Evolutionary conservation across 1,139 yeast genomes (phyloP).

Genomic region (Debaryomyces coudertii): DNA sequence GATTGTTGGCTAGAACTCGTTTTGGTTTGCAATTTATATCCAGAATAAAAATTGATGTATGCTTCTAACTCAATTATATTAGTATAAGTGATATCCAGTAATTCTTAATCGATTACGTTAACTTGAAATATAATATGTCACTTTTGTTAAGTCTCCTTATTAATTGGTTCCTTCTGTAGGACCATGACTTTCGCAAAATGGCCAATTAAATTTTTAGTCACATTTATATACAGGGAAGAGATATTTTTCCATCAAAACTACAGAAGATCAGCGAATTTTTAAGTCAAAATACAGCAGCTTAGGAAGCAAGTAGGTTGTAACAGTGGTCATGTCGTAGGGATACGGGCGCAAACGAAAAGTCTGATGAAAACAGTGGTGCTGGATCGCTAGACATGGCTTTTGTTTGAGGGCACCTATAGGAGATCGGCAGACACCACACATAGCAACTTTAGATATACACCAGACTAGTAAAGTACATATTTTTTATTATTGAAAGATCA

Average conservation of each 20-base stretch:
- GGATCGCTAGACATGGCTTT: no score
- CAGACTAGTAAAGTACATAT: conserved; percentile 8
- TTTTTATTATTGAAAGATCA: conserved; percentile 11
- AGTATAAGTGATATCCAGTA: neutral
- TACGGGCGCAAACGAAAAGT: no score
- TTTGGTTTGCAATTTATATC: conserved; percentile 4
- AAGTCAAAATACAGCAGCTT: neutral
- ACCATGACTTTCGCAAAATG: conserved; percentile 12
- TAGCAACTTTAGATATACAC: neutral
- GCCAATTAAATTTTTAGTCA: conserved; percentile 14
- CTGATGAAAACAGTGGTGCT: no score
- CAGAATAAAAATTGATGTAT: conserved; percentile 2
- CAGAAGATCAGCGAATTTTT: neutral
- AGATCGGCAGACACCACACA: neutral
- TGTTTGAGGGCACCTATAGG: neutral
- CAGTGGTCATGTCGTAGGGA: no score
- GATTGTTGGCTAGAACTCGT: neutral
- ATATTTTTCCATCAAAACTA: neutral
- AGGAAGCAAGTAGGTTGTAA: neutral
- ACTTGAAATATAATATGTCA: neutral
- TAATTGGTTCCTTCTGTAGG: conserved; percentile 4
- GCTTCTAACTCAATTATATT: conserved; percentile 6
- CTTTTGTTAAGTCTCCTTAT: conserved; percentile 1
- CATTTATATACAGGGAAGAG: conserved; percentile 10
- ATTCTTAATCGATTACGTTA: conserved; percentile 4